Base-by-base conservation (phyloP, 192 early-diverging fungal species). In the Coemansia sp. region DNA sequence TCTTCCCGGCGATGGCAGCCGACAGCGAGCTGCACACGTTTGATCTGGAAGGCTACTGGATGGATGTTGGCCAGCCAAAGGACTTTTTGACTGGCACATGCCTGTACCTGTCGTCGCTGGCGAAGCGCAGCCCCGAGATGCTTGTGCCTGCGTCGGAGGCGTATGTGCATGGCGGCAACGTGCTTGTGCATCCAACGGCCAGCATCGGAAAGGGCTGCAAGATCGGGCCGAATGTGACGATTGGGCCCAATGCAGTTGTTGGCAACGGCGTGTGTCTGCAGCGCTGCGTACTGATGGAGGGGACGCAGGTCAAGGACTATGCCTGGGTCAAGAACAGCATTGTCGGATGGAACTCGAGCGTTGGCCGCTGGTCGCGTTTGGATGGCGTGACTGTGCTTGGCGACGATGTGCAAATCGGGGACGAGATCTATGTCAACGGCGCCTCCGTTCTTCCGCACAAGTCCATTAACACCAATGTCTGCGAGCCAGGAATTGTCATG, bases 61-160 rank as follows among this genome's bases (percentile, higher is more conserved):
- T 95, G 89, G 97, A 99, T 76, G 96, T 99, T 62, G 97, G 97
- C 40, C 97, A 99, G 79, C 97, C 97, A 59, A 96, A 95, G 80
- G 97, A 99, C 79, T 99, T 90, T 76, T 84, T 99, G 71, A 94
- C 90, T 5, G 97, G 97, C 25, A 94, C 93, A 23, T 93, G 92
- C 59, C 85, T 99, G 56, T 98, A 97, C 78, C 88, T 99, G 55
- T 76, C 87, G 22, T 90, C 92, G 64, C 62, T 99, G 62, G 73
- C 87, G 71, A 90, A 95, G 84, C 85, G 84, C 67, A 80, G 83
- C 45, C 94, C 95, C 41, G 84, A 88, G 43, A 69, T 82, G 49
- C 83, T 96, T 34, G 87, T 86, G 25, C 84, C 89, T 60, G 84
- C 89, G 33, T 85, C 86, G 33, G 69, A 83, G 67, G 83, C 86